These are phyloP conservation scores for Teunomyces gatunensis DNA, from an alignment of 805 yeast genomes.

Conservation along the genomic window DNA sequence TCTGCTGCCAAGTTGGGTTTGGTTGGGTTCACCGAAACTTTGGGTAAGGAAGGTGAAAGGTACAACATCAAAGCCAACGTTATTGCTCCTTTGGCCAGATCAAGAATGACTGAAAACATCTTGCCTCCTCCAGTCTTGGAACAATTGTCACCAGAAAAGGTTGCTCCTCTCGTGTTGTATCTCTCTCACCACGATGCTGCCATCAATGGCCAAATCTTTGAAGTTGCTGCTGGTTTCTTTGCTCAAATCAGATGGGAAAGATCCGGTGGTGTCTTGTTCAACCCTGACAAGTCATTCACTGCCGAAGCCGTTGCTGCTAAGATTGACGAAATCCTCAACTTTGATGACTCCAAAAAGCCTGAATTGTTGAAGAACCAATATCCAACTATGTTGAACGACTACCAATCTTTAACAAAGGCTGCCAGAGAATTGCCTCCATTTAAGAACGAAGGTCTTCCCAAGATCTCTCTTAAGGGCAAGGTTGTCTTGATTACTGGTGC, in stretches of 20 bases:
- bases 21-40: slow-evolving; percentile 89
- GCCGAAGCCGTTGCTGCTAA: slow-evolving; percentile 78
- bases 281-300: slow-evolving; percentile 72
- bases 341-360: slow-evolving; percentile 54
- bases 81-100: slow-evolving; percentile 93
- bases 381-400: slow-evolving; percentile 74
- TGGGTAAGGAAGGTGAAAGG: slow-evolving; percentile 89
- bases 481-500: slow-evolving; percentile 95
- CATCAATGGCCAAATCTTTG: slow-evolving; percentile 76
- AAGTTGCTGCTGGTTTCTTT: slow-evolving; percentile 91
- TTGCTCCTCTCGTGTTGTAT: slow-evolving; percentile 87
- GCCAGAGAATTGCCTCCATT: slow-evolving; percentile 51
- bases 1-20: slow-evolving; percentile 89
- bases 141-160: slow-evolving; percentile 78
- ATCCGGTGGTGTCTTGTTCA: slow-evolving; percentile 79
- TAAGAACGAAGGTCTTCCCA: slow-evolving; percentile 39
- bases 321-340: slow-evolving; percentile 62
- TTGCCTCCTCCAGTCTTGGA: slow-evolving; percentile 83
- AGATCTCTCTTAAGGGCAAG: slow-evolving; percentile 67
- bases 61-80: slow-evolving; percentile 81
- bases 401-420: slow-evolving; percentile 54
- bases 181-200: slow-evolving; percentile 62
- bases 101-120: slow-evolving; percentile 92
- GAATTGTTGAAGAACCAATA: slow-evolving; percentile 52
- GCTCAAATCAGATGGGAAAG: slow-evolving; percentile 96